phyloP scores from a whole-genome alignment of 371 early-diverging fungal species.

The Apophysomyces sp. region DNA sequence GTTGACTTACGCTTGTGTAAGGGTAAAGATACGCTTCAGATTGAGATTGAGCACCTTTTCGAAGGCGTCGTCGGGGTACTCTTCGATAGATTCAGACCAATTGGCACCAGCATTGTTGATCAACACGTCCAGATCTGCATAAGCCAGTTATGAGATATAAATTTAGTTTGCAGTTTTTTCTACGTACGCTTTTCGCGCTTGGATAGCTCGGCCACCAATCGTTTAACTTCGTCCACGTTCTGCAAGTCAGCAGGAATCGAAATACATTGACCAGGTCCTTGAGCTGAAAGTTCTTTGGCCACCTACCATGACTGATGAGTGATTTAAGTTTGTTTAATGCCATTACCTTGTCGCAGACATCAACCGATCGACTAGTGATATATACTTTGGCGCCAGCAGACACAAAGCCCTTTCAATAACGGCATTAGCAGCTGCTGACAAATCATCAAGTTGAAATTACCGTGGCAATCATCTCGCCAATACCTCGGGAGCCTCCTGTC shows the following conservation, averaged over 20 bases:
- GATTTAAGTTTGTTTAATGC: neutral
- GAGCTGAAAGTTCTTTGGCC: slow-evolving; percentile 51
- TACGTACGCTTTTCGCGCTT: slow-evolving; percentile 61
- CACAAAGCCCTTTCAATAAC: slow-evolving; percentile 56
- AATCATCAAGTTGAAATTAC: slow-evolving; percentile 4
- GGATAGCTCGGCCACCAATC: slow-evolving; percentile 56
- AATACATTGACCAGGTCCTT: slow-evolving; percentile 72
- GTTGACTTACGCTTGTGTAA: slow-evolving; percentile 72
- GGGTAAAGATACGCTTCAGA: slow-evolving; percentile 77
- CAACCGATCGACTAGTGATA: slow-evolving; percentile 66
- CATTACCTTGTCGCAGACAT: slow-evolving; percentile 56
- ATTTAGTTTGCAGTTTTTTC: neutral
- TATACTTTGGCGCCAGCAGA: slow-evolving; percentile 78
- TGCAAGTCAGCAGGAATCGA: slow-evolving; percentile 79
- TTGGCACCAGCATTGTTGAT: slow-evolving; percentile 85
- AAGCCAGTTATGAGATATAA: neutral
- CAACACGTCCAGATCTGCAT: slow-evolving; percentile 73
- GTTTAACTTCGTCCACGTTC: slow-evolving; percentile 51
- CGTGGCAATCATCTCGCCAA: slow-evolving; percentile 65
- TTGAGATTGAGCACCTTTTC: slow-evolving; percentile 84
- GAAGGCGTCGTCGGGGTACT: slow-evolving; percentile 68
- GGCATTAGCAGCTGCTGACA: neutral
- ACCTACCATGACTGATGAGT: slow-evolving; percentile 5
- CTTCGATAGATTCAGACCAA: slow-evolving; percentile 57
- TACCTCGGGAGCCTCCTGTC: slow-evolving; percentile 83